Conservation (phyloP, 2,329 filamentous ascomycete genomes). For the Pseudocercospora vitis region DNA sequence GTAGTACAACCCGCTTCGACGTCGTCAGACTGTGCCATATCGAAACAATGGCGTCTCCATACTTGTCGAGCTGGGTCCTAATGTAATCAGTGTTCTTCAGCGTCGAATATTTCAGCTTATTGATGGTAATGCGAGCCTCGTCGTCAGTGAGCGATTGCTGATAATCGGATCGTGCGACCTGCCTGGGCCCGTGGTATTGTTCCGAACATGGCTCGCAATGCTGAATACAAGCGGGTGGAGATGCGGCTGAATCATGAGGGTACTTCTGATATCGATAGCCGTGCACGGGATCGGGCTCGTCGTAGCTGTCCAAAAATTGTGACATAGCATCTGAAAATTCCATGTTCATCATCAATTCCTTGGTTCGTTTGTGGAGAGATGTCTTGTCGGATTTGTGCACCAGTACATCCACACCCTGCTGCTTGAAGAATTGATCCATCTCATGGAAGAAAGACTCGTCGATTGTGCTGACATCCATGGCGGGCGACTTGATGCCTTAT, state of each 20-base stretch:
- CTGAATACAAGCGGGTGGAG: neutral
- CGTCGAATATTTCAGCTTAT: neutral
- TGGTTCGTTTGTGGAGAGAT: too few species aligned
- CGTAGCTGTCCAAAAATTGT: neutral
- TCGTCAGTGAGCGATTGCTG: neutral
- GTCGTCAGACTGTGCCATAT: slow-evolving; percentile 16
- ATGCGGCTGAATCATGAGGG: slow-evolving; percentile 1
- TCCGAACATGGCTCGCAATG: slow-evolving; percentile 3
- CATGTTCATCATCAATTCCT: too few species aligned
- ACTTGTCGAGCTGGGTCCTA: neutral
- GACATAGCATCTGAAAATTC: too few species aligned
- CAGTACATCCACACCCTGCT: too few species aligned
- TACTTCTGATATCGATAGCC: slow-evolving; percentile 7
- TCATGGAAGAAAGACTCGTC: too few species aligned
- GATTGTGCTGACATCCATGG: too few species aligned
- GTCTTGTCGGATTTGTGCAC: too few species aligned
- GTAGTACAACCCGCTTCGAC: slow-evolving; percentile 14
- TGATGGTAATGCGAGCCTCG: neutral
- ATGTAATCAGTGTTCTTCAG: neutral
- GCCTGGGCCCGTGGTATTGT: neutral
- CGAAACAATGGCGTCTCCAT: slow-evolving; percentile 16
- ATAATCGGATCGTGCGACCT: neutral
- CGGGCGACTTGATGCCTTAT: too few species aligned
- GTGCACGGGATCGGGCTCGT: neutral
- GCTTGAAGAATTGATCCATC: too few species aligned